Evolutionary conservation across 192 early-diverging fungal species (phyloP), one percentile per base, ranked within the genome.

Genomic region (Linnemannia schmuckeri): DNA sequence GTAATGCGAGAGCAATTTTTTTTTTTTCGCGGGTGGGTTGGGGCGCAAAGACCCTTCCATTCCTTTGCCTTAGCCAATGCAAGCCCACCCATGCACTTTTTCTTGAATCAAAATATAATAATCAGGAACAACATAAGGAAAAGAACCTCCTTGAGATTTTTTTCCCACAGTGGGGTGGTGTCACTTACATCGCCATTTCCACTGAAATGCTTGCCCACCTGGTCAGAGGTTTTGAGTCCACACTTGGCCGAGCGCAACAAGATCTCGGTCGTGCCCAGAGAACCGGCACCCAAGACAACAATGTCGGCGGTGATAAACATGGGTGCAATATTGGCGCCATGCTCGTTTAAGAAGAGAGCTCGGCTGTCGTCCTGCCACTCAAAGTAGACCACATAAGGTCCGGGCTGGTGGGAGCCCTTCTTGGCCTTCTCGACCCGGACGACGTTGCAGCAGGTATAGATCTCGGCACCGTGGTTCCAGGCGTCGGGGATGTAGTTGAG

Each of bases 391-490:
- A 90, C 75, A 72, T 83, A 90, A 20, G 74, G 79, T 27, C 52
- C 74, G 18, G 41, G 17, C n/a, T 66, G 46, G 40, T 78, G 83
- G 27, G 71, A 41, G 20, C 49, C 75, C 63, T 82, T 82, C 30
- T 77, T 75, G 27, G 76, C 40, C 61, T 77, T 77, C 47, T 89
- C 86, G 38, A 90, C 82, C 37, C 88, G 75, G 47, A 83, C 55
- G n/a, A 90, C 89, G 33, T 80, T 74, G 72, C 81, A 75, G 41
- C 42, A 55, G 49, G 83, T 87, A 72, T 89, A 90, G 57, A 90
- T 90, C 74, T 90, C 89, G 37, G 85, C 85, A 18, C 89, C 89
- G 54, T 90, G 88, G 78, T 90, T 90, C 90, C 90, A 90, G 13
- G 90, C 90, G 42, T 90, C 90, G 20, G 90, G 84, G 24, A 90